A percentile compares a stretch with the other conserved stretches of the same genome.
These are phyloP conservation scores for Amanita subjunquillea DNA, from an alignment of 768 basidiomycete genomes.

Conservation along the genomic window DNA sequence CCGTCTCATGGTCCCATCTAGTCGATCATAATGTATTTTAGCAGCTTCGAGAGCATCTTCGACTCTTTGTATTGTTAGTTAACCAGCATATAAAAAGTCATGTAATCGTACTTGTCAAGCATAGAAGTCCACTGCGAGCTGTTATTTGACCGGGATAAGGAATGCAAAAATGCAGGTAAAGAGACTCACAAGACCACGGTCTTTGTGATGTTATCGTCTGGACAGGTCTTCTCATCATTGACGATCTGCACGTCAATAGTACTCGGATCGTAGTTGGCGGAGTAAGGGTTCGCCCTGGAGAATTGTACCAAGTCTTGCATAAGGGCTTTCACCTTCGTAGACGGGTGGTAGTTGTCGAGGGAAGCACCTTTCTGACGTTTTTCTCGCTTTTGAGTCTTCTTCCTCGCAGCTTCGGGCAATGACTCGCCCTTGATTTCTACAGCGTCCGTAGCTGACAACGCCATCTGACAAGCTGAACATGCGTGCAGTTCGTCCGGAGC, in stretches of 20 bases:
- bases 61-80: conserved; percentile 37
- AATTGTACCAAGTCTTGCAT: conserved; percentile 71
- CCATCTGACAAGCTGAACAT: conserved; percentile 74
- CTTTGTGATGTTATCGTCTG: conserved; percentile 70
- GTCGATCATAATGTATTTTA: conserved; percentile 78
- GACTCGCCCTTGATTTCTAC: conserved; percentile 70
- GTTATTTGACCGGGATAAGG: conserved; percentile 8
- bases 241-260: conserved; percentile 69
- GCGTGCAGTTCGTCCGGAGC: conserved; percentile 41
- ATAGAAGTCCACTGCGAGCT: conserved; percentile 94
- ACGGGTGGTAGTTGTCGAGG: conserved; percentile 55
- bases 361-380: conserved; percentile 47
- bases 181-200: conserved; percentile 90
- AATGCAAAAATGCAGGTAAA: conserved; percentile 7
- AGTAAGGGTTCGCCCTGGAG: conserved; percentile 79
- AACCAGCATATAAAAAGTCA: neutral
- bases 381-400: conserved; percentile 55
- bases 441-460: conserved; percentile 61
- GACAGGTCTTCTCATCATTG: conserved; percentile 58
- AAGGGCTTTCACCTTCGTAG: conserved; percentile 84
- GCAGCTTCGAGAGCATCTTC: conserved; percentile 82
- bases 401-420: conserved; percentile 41
- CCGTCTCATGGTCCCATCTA: conserved; percentile 98
- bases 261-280: conserved; percentile 74
- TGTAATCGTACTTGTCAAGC: conserved; percentile 70